Evolutionary conservation across 2,329 filamentous ascomycete genomes (phyloP).

Genomic region (Zymoseptoria ardabiliae): DNA sequence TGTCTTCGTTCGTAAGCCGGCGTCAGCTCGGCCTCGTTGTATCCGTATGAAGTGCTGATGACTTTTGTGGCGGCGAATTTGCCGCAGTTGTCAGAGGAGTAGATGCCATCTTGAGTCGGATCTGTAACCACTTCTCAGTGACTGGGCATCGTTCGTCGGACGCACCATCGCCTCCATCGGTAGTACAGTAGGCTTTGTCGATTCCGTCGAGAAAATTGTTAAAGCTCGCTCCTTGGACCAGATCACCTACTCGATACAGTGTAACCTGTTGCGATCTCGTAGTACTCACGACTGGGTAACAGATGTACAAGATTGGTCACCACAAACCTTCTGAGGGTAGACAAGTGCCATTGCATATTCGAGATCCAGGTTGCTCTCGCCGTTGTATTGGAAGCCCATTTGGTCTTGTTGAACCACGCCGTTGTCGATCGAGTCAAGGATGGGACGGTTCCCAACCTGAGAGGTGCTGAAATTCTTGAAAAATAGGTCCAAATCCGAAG

Average conservation of each 20-base stretch:
- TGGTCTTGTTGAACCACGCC: slow-evolving; percentile 36
- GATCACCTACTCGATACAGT: slow-evolving; percentile 38
- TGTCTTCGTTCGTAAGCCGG: slow-evolving; percentile 45
- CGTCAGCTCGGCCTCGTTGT: slow-evolving; percentile 46
- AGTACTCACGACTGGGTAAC: not conserved
- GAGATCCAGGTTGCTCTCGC: slow-evolving; percentile 50
- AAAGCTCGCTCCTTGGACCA: slow-evolving; percentile 27
- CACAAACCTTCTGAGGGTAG: slow-evolving; percentile 40
- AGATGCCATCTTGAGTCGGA: slow-evolving; percentile 42
- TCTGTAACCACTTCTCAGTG: slow-evolving; percentile 18
- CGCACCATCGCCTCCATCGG: slow-evolving; percentile 29
- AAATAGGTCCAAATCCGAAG: slow-evolving; percentile 30
- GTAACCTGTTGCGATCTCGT: not conserved
- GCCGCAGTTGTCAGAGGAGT: slow-evolving; percentile 44
- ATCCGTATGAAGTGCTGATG: slow-evolving; percentile 48
- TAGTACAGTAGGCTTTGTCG: slow-evolving; percentile 37
- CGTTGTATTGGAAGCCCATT: slow-evolving; percentile 33
- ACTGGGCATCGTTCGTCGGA: not conserved
- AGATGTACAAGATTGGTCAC: slow-evolving; percentile 17
- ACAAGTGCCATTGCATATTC: slow-evolving; percentile 49
- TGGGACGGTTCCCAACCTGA: slow-evolving; percentile 27
- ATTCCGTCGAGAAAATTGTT: slow-evolving; percentile 39
- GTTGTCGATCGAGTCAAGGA: slow-evolving; percentile 21
- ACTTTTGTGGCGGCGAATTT: slow-evolving; percentile 43
- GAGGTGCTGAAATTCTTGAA: slow-evolving; percentile 30